A percentile compares a stretch with the other conserved stretches of the same genome.
Conservation (phyloP, 1,139 yeast genomes). For the Candida buenavistaensis region DNA sequence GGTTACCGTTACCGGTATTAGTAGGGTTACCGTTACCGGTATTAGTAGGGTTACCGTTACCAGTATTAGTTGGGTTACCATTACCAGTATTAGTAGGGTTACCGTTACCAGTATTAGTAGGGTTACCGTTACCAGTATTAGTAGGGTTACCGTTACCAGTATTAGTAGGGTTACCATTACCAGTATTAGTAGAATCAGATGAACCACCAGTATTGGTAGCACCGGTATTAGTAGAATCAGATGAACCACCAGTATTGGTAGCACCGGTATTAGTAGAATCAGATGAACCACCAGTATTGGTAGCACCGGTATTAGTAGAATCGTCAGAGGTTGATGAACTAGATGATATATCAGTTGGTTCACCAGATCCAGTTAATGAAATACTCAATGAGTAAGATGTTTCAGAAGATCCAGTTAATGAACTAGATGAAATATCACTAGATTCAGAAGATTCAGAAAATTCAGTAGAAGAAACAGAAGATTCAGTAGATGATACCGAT, state of each 20-base stretch:
- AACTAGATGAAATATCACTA: constrained; percentile 3
- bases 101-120: too few species aligned
- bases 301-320: constrained; percentile 3
- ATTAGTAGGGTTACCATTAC: too few species aligned
- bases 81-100: too few species aligned
- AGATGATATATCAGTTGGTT: constrained; percentile 3
- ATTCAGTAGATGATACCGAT: constrained; percentile 2
- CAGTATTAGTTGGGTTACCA: too few species aligned
- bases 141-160: too few species aligned
- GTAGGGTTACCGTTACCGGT: too few species aligned
- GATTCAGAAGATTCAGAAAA: constrained; percentile 15
- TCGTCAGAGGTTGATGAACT: constrained; percentile 4
- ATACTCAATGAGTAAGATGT: not conserved
- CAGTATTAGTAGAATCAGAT: too few species aligned
- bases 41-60: too few species aligned
- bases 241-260: constrained; percentile 1
- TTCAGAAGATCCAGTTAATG: constrained; percentile 7
- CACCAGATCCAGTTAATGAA: constrained; percentile 2
- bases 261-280: constrained; percentile 3
- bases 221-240: constrained; percentile 3
- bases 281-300: constrained; percentile 1
- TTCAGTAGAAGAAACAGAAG: constrained; percentile 14
- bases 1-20: too few species aligned
- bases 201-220: too few species aligned
- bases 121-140: too few species aligned